Conservation (phyloP, 371 early-diverging fungal genomes). For the Rhizopus sp. region DNA sequence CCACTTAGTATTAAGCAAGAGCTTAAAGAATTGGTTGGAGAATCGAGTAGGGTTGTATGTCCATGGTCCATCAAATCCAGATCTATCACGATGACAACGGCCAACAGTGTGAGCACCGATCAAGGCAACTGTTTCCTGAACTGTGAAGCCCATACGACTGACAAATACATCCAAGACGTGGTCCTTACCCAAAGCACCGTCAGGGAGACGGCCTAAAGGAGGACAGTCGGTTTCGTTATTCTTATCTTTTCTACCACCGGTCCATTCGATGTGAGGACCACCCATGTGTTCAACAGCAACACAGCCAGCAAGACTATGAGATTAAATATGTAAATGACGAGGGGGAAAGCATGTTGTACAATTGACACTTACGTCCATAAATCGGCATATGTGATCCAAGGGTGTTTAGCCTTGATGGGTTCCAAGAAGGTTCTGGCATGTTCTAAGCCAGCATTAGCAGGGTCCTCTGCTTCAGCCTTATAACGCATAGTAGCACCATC, state of each 20-base stretch:
- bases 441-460: constrained; percentile 82
- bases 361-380: constrained; percentile 74
- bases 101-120: constrained; percentile 91
- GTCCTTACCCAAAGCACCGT: constrained; percentile 72
- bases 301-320: constrained; percentile 72
- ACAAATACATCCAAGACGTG: constrained; percentile 80
- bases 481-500: constrained; percentile 83
- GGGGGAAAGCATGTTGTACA: constrained; percentile 22
- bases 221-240: constrained; percentile 56
- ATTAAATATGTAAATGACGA: constrained; percentile 37
- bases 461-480: constrained; percentile 66
- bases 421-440: constrained; percentile 74
- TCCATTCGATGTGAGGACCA: constrained; percentile 80
- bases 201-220: constrained; percentile 86
- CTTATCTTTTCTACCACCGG: constrained; percentile 78
- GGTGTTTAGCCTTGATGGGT: constrained; percentile 74
- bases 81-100: constrained; percentile 81
- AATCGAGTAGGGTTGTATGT: constrained; percentile 82
- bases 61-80: constrained; percentile 90
- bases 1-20: constrained; percentile 70
- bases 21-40: constrained; percentile 81
- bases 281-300: constrained; percentile 83
- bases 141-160: constrained; percentile 76
- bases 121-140: constrained; percentile 81
- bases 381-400: constrained; percentile 77